Evolutionary conservation across 768 basidiomycete genomes (phyloP), one percentile per base, ranked within the genome.

Genomic region (Trametes cingulata): DNA sequence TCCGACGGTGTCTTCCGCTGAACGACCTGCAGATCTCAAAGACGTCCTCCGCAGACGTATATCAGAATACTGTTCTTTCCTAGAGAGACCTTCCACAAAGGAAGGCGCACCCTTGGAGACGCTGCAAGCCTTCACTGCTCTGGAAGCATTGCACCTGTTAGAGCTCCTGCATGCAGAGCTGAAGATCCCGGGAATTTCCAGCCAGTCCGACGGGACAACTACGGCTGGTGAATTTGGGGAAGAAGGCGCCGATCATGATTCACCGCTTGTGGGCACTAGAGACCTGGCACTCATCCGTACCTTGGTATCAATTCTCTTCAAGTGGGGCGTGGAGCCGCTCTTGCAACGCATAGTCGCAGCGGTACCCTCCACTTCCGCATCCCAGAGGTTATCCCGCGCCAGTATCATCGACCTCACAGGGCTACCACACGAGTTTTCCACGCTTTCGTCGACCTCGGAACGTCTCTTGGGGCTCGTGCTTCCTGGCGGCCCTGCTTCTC

Each of bases 261-360:
- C 52, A 37, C 77, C 79, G 33, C 67, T 76, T 13, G 74, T 93
- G 56, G 91, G 90, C 0, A 82, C 86, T 1, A 82, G 87, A 51
- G 91, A 93, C 71, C 70, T 91, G 29, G 73, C 77, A 6, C 74
- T 83, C 59, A 69, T 93, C 1, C 81, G 85, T 22, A 87, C 85
- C 0, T 76, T 92, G 29, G 69, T 90, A 15, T 82, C 87, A 14
- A 80, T 93, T 60, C 70, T 82, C 25, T 89, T 93, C 68, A 86
- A 84, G 64, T 91, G 90, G 91, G 87, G 83, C 7, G 71, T 84
- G 2, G 80, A 85, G 14, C 82, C 82, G 3, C 68, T 87, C 4
- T 75, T 88, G 39, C 63, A 70, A 13, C 76, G 74, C 50, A 72
- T 85, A n/a, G 47, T 60, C 5, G 59, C 63, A 4, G 68, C 66